phyloP scores from a whole-genome alignment of 2,329 filamentous ascomycete species.

The Mariannaea elegans region DNA sequence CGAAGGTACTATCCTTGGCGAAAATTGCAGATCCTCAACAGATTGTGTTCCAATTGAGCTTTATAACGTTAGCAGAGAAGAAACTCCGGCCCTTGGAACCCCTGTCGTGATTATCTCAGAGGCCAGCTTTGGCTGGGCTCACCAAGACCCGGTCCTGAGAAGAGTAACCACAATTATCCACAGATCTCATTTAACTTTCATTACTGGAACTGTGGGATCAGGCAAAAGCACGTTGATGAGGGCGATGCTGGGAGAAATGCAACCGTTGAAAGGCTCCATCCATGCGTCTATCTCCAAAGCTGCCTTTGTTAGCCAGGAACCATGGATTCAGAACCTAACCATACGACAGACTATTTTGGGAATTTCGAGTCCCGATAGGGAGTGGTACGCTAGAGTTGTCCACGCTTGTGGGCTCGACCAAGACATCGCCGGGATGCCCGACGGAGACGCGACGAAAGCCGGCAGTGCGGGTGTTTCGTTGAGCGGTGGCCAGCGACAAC shows the following conservation, averaged over 20 bases:
- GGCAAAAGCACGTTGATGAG: not conserved
- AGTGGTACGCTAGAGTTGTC: not conserved
- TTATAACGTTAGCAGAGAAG: not conserved
- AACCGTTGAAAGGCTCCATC: slow-evolving; percentile 11
- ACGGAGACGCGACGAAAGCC: slow-evolving; percentile 22
- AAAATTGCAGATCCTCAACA: no score
- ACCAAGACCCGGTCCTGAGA: not conserved
- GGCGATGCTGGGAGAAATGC: slow-evolving; percentile 14
- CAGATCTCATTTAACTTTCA: not conserved
- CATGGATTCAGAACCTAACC: not conserved
- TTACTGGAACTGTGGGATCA: not conserved
- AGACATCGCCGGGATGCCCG: not conserved
- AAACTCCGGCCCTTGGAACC: not conserved
- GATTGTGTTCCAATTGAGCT: not conserved
- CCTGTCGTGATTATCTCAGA: not conserved
- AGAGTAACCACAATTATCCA: not conserved
- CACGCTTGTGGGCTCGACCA: not conserved
- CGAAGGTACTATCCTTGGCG: not conserved
- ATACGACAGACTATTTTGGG: not conserved
- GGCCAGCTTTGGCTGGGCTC: not conserved
- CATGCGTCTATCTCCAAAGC: no score
- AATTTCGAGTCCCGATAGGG: not conserved
- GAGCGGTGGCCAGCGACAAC: slow-evolving; percentile 47
- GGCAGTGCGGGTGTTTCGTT: slow-evolving; percentile 46
- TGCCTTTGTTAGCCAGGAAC: not conserved